phyloP scores from a whole-genome alignment of 225 moss, liverwort and hornwort genomes.

The Sphagnum contortum region DNA sequence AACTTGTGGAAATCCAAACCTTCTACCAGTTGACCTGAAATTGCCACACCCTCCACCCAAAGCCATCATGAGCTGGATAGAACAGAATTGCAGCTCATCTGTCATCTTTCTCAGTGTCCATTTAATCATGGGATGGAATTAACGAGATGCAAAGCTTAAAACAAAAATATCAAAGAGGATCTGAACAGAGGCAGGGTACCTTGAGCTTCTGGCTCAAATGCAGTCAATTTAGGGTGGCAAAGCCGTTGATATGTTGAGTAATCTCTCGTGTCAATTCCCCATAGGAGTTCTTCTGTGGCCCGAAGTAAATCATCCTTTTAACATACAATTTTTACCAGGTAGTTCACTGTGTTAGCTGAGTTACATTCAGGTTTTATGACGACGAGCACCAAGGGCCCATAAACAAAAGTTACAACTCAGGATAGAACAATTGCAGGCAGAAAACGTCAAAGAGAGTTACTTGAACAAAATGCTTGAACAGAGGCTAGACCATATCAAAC shows the following conservation, averaged over 20 bases:
- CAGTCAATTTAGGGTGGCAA: conserved; percentile 64
- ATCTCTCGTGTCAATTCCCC: conserved; percentile 67
- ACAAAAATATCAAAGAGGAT: neutral
- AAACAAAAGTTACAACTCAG: neutral
- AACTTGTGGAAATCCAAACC: conserved; percentile 54
- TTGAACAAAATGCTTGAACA: conserved; percentile 62
- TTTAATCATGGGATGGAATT: too few relatives aligned
- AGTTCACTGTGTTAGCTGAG: conserved; percentile 4
- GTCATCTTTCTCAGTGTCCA: too few relatives aligned
- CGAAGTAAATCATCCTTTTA: conserved; percentile 70
- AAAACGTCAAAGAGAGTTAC: conserved; percentile 14
- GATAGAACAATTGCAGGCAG: neutral
- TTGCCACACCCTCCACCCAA: neutral
- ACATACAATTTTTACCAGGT: conserved; percentile 4
- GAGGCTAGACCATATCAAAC: conserved; percentile 56
- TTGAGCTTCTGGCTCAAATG: conserved; percentile 80
- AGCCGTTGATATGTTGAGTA: conserved; percentile 49
- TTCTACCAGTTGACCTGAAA: conserved; percentile 37
- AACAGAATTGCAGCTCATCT: too few relatives aligned
- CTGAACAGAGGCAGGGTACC: conserved; percentile 13
- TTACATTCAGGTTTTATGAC: neutral
- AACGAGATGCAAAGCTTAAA: neutral
- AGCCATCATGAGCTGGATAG: too few relatives aligned
- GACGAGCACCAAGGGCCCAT: neutral
- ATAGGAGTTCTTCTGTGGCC: conserved; percentile 61